Evolutionary conservation across 805 yeast genomes (phyloP).

Genomic region (Lachancea sp.): DNA sequence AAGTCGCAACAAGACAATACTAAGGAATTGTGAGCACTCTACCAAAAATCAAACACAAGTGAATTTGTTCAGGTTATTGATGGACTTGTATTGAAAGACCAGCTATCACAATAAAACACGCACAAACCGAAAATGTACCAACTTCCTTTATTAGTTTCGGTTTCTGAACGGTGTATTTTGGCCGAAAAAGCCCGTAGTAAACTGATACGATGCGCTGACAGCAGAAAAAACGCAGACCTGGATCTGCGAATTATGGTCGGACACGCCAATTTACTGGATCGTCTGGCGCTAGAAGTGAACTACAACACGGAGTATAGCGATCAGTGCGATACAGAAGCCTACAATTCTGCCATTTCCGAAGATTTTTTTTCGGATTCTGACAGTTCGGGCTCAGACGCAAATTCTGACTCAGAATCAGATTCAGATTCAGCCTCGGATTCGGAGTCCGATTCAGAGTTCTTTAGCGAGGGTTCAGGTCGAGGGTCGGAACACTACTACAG

Average conservation of each 20-base stretch:
- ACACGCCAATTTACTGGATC: slow-evolving; percentile 32
- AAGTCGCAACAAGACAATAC: too few relatives aligned
- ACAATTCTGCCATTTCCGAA: slow-evolving; percentile 7
- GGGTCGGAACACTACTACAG: background rate
- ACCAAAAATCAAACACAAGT: too few relatives aligned
- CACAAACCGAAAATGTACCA: background rate
- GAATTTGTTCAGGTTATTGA: background rate
- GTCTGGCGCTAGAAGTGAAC: slow-evolving; percentile 17
- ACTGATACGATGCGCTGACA: slow-evolving; percentile 17
- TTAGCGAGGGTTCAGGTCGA: background rate
- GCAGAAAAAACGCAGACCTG: slow-evolving; percentile 17
- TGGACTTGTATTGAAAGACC: background rate
- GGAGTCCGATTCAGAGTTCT: background rate
- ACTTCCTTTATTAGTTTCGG: slow-evolving; percentile 2
- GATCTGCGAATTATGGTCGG: slow-evolving; percentile 29
- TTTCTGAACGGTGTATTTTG: slow-evolving; percentile 12
- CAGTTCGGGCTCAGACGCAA: too few relatives aligned
- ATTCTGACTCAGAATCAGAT: too few relatives aligned
- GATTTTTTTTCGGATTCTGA: slow-evolving; percentile 5
- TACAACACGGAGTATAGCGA: slow-evolving; percentile 12
- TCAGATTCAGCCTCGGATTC: slow-evolving; percentile 5
- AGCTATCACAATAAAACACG: background rate
- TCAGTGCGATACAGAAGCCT: slow-evolving; percentile 10
- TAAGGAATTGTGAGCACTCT: too few relatives aligned
- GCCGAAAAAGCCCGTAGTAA: slow-evolving; percentile 23